Conservation (phyloP, 257 asterid species). For the Asclepias syriaca region DNA sequence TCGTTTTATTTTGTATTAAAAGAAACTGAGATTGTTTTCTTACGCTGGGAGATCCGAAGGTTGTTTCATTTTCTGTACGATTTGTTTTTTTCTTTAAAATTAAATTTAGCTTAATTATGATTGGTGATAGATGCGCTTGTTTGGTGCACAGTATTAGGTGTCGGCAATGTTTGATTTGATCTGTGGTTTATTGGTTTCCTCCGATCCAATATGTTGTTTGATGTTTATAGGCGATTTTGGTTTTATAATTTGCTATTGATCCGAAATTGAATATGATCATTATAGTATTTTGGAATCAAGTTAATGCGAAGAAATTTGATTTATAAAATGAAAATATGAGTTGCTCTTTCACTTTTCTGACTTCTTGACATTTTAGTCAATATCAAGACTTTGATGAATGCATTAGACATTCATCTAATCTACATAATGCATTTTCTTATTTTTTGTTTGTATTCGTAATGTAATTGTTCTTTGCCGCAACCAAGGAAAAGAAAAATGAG, state of each 20-base stretch:
- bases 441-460: not conserved
- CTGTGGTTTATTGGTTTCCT: not conserved
- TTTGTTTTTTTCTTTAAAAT: not conserved
- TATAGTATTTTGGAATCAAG: not conserved
- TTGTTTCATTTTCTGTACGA: too few relatives aligned
- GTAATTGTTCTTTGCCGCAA: not conserved
- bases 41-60: not conserved
- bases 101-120: not conserved
- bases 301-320: not conserved
- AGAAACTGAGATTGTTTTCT: not conserved
- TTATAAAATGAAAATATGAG: not conserved
- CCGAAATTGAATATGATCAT: conserved; percentile 5
- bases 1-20: not conserved
- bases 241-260: not conserved
- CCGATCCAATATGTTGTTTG: not conserved
- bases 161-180: not conserved
- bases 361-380: not conserved
- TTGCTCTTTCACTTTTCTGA: not conserved
- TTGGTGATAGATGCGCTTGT: not conserved
- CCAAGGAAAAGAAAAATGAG: not conserved
- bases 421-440: not conserved
- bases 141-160: not conserved
- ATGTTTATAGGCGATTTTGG: not conserved
- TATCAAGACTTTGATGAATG: conserved; percentile 3
- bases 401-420: not conserved